Percentiles rank a stretch among this genome's conserved stretches.
phyloP scores from a whole-genome alignment of 2,329 filamentous ascomycete genomes.

The Microsporum audouinii region DNA sequence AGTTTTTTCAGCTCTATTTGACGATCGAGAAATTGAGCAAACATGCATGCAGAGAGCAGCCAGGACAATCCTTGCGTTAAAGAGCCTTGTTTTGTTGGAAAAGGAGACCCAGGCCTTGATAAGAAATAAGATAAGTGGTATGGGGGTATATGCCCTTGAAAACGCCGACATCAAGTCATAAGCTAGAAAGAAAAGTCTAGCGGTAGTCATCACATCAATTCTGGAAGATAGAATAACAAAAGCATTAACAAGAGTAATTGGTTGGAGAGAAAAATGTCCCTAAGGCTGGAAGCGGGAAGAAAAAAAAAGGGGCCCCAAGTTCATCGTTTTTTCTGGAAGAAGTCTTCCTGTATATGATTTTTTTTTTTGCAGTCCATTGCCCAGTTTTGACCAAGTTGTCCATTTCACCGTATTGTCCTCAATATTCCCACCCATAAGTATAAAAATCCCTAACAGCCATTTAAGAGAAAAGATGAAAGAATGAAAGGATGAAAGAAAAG shows the following conservation, averaged over 20 bases:
- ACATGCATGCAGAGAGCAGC: not conserved
- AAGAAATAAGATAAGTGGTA: not conserved
- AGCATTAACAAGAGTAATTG: not conserved
- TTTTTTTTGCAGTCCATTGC: not conserved
- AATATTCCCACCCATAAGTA: conserved; percentile 1
- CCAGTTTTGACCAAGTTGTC: conserved; percentile 1
- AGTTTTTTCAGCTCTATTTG: conserved; percentile 3
- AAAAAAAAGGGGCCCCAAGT: not conserved
- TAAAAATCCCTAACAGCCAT: conserved; percentile 3
- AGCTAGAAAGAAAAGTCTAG: not conserved
- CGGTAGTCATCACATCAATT: not conserved
- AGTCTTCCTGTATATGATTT: not conserved
- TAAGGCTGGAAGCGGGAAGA: not conserved
- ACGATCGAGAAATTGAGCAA: not conserved
- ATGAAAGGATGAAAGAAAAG: not conserved
- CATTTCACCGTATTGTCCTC: conserved; percentile 2
- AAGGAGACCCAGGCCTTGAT: not conserved
- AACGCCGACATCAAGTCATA: conserved; percentile 3
- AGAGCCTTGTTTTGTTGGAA: not conserved
- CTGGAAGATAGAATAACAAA: not conserved
- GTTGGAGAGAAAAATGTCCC: not conserved
- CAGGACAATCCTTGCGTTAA: conserved; percentile 1
- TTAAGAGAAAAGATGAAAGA: not conserved
- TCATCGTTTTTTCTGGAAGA: not conserved
- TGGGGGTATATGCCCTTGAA: not conserved